Evolutionary conservation across 805 yeast species (phyloP).

Genomic region (baker's yeast (Saccharomyces cerevisiae)): DNA sequence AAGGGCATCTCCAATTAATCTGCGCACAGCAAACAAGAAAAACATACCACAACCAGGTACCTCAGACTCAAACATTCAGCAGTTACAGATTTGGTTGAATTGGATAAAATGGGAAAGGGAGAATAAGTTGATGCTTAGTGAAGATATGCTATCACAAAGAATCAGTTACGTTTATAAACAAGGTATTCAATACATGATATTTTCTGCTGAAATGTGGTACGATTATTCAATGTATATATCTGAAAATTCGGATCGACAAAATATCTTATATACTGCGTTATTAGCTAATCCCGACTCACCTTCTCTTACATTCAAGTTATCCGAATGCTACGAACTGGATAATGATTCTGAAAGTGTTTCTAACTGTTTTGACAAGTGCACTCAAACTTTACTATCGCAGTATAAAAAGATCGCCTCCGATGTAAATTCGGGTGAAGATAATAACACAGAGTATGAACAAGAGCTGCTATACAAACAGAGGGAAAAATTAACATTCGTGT

Average conservation of each 20-base stretch:
- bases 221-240: slow-evolving; percentile 29
- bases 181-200: slow-evolving; percentile 37
- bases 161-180: slow-evolving; percentile 66
- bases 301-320: slow-evolving; percentile 54
- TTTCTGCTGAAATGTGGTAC: slow-evolving; percentile 34
- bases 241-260: slow-evolving; percentile 14
- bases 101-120: slow-evolving; percentile 77
- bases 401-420: slow-evolving; percentile 25
- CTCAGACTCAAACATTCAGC: slow-evolving; percentile 13
- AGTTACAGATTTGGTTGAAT: slow-evolving; percentile 51
- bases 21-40: slow-evolving; percentile 22
- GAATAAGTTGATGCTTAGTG: slow-evolving; percentile 57
- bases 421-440: slow-evolving; percentile 7
- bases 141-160: slow-evolving; percentile 44
- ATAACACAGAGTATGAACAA: slow-evolving; percentile 8
- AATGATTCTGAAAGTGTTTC: slow-evolving; percentile 44
- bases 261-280: slow-evolving; percentile 45
- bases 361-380: slow-evolving; percentile 41
- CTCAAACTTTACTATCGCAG: slow-evolving; percentile 37
- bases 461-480: slow-evolving; percentile 9
- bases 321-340: slow-evolving; percentile 61
- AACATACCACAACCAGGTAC: slow-evolving; percentile 20
- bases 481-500: slow-evolving; percentile 48
- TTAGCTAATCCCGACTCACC: slow-evolving; percentile 62
- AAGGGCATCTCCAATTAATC: slow-evolving; percentile 29